These are phyloP conservation scores for Tuber microsphaerosporum DNA, from an alignment of 495 filamentous ascomycete species.

Conservation along the genomic window DNA sequence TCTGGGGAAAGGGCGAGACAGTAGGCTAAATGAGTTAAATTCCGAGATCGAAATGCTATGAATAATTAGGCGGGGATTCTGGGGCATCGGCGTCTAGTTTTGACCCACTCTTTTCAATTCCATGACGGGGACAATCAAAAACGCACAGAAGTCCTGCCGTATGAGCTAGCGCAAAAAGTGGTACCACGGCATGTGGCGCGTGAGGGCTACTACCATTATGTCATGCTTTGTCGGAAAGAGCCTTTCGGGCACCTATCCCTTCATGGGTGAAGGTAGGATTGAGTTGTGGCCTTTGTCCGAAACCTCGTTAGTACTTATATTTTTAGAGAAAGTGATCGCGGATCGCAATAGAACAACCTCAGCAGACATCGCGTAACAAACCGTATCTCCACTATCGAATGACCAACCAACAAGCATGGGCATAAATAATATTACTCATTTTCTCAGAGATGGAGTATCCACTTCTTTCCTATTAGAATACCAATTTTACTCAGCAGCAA, in stretches of 20 bases:
- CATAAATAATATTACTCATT: no score
- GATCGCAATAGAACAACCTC: no score
- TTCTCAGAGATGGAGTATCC: no score
- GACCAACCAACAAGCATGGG: no score
- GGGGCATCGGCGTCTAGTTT: background rate
- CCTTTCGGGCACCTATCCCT: conserved; percentile 47
- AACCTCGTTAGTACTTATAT: background rate
- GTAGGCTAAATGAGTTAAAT: background rate
- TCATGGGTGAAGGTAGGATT: background rate
- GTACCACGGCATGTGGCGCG: conserved; percentile 49
- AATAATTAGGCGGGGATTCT: background rate
- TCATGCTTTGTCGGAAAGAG: conserved; percentile 44
- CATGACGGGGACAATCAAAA: background rate
- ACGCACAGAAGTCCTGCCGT: background rate
- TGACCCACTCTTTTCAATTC: background rate
- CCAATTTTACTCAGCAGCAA: no score
- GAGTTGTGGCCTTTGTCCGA: conserved; percentile 30
- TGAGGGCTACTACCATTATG: conserved; percentile 51
- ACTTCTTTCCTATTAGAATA: no score
- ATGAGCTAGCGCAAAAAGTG: conserved; percentile 44
- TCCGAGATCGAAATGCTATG: background rate
- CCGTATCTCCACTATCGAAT: no score
- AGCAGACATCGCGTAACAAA: no score
- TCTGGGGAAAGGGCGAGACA: background rate
- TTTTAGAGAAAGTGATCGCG: no score